Evolutionary conservation across 495 filamentous ascomycete species (phyloP), one percentile per base, ranked within the genome.

Genomic region (Xylaria sp.): DNA sequence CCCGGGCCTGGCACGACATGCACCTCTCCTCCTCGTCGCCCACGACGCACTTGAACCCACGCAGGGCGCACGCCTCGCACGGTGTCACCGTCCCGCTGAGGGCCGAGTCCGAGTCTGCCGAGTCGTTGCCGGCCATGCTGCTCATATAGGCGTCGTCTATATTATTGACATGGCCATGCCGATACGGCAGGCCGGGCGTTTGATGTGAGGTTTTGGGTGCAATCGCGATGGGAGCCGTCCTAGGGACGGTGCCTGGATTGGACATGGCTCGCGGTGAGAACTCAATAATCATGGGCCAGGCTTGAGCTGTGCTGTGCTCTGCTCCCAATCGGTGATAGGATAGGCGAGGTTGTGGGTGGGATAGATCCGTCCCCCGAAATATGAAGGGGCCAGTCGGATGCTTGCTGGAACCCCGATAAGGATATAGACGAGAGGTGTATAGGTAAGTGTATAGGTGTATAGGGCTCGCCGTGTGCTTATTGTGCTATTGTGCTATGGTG

Each of bases 41-140:
- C 82, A 97, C 92, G 68, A 97, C 93, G 83, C 96, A 99, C 75
- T 94, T 91, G 75, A 90, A 93, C 80, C 95, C 94, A 77, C 94
- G 86, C 80, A 89, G 88, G 68, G 93, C 85, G 82, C 96, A 99
- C 52, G 92, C 80, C 75, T 85, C 86, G 77, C 87, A 89, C 50
- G 85, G 76, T 46, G 80, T 73, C 26, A 76, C 63, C n/a, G 75
- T 75, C 26, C 83, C 81, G 77, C 78, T 85, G 64, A 82, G 74
- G 31, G 74, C 73, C 70, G 84, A 86, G 58, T 83, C 79, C 24
- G 85, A 85, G 53, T 86, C 85, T n/a, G 75, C 78, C 67, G 85
- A 86, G 68, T 85, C 82, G 63, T 83, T 79, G 72, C 84, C 83
- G 73, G 78, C 82, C 73, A 83, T 83, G 72, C 82, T 82, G 66